Conservation (phyloP, 352 stramenopile genomes). For the Pythium plurisporium region DNA sequence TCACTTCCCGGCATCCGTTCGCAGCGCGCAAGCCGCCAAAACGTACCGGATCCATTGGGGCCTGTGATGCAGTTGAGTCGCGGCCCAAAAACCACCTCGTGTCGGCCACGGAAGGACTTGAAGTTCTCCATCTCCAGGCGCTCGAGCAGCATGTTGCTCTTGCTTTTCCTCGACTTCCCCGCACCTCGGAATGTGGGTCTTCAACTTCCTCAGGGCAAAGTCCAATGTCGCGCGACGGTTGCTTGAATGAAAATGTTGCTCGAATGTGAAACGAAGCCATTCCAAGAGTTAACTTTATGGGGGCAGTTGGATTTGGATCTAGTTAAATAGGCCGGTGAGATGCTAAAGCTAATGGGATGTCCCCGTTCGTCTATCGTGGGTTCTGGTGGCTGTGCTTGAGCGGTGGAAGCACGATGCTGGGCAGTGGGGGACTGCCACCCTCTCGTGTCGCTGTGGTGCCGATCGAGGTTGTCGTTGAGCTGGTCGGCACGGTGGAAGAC, state of each 20-base stretch:
- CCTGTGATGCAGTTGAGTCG: slow-evolving; percentile 42
- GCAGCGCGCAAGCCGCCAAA: neutral
- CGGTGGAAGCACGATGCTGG: slow-evolving; percentile 22
- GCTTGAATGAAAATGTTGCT: slow-evolving; percentile 6
- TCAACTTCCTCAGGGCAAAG: neutral
- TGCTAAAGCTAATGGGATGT: neutral
- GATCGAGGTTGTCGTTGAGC: neutral
- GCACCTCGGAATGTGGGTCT: neutral
- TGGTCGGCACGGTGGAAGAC: neutral
- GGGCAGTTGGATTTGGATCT: slow-evolving; percentile 10
- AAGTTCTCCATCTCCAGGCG: slow-evolving; percentile 41
- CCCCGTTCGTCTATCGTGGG: slow-evolving; percentile 9
- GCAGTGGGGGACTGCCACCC: slow-evolving; percentile 1
- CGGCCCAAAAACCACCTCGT: slow-evolving; percentile 27
- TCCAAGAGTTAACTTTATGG: neutral
- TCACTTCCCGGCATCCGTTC: neutral
- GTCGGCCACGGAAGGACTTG: slow-evolving; percentile 35
- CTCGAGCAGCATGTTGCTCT: slow-evolving; percentile 25
- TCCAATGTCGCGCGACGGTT: slow-evolving; percentile 6
- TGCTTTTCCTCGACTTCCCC: slow-evolving; percentile 8
- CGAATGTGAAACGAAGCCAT: neutral
- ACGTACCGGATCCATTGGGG: slow-evolving; percentile 33
- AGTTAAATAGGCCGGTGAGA: slow-evolving; percentile 15
- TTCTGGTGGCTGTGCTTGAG: slow-evolving; percentile 14
- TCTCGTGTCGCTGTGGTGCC: neutral